phyloP scores from a whole-genome alignment of 106 monocot species.

The Iris macrosiphon region DNA sequence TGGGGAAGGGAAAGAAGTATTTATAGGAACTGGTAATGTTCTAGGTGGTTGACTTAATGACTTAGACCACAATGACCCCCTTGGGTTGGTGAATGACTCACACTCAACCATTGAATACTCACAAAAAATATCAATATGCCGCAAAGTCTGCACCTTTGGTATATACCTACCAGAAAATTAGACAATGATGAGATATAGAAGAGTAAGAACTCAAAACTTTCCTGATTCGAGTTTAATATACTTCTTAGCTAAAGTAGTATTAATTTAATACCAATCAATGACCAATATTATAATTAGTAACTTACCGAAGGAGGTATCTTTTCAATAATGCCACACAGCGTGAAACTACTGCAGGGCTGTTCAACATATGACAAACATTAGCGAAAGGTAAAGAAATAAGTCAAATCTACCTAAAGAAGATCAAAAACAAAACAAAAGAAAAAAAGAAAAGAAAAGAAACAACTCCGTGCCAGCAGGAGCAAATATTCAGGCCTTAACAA shows the following conservation, averaged over 20 bases:
- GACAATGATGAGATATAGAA: too few species aligned
- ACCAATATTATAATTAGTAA: slow-evolving; percentile 6
- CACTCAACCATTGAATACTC: slow-evolving; percentile 60
- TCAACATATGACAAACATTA: slow-evolving; percentile 20
- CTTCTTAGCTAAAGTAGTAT: too few species aligned
- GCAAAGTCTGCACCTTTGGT: slow-evolving; percentile 71
- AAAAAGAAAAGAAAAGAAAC: neutral
- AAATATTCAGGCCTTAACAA: neutral
- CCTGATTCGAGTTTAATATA: too few species aligned
- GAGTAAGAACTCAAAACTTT: too few species aligned
- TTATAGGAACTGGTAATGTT: slow-evolving; percentile 24
- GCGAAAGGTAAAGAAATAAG: slow-evolving; percentile 2
- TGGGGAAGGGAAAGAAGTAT: slow-evolving; percentile 11
- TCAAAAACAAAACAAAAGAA: neutral
- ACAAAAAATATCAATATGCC: slow-evolving; percentile 86
- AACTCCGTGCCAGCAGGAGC: neutral
- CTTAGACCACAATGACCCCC: slow-evolving; percentile 30
- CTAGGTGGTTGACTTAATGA: slow-evolving; percentile 26
- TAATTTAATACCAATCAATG: slow-evolving; percentile 2
- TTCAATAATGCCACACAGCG: slow-evolving; percentile 82
- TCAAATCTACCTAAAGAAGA: too few species aligned
- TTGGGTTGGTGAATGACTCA: slow-evolving; percentile 39
- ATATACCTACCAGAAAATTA: slow-evolving; percentile 56
- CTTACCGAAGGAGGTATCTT: slow-evolving; percentile 83
- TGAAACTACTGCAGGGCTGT: slow-evolving; percentile 93